phyloP scores from a whole-genome alignment of 805 yeast genomes.

The Nadsonia fulvescens region DNA sequence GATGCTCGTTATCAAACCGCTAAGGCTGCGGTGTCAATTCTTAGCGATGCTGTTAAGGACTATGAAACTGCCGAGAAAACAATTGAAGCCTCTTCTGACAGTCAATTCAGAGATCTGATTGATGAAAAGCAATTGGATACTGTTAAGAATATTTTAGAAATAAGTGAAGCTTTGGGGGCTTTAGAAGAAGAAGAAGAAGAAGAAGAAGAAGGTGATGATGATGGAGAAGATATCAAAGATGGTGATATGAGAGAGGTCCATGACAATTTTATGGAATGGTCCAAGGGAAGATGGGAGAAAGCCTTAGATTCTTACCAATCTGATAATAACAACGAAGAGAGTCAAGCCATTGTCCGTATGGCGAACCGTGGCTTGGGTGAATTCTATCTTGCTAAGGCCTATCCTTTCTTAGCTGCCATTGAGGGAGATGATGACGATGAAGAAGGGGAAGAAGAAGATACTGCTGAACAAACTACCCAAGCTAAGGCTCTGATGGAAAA shows the following conservation, averaged over 20 bases:
- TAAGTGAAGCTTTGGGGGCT: slow-evolving; percentile 42
- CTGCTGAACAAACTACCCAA: slow-evolving; percentile 10
- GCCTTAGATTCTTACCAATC: slow-evolving; percentile 6
- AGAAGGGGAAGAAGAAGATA: slow-evolving; percentile 12
- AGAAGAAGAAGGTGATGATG: slow-evolving; percentile 9
- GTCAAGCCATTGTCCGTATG: slow-evolving; percentile 6
- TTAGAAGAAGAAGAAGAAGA: slow-evolving; percentile 9
- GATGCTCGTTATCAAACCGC: slow-evolving; percentile 3
- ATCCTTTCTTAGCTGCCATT: slow-evolving; percentile 14
- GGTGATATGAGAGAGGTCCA: slow-evolving; percentile 2
- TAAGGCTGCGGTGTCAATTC: slow-evolving; percentile 1
- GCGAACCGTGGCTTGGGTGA: slow-evolving; percentile 19
- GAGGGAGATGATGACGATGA: slow-evolving; percentile 15
- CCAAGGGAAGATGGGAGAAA: slow-evolving; percentile 8
- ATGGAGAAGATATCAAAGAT: slow-evolving; percentile 11
- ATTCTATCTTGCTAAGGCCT: slow-evolving; percentile 15
- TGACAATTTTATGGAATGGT: slow-evolving; percentile 8
- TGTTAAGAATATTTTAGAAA: slow-evolving; percentile 38
- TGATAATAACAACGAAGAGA: slow-evolving; percentile 6
- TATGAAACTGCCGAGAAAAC: slow-evolving; percentile 27
- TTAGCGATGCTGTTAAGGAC: slow-evolving; percentile 22
- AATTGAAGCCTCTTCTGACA: slow-evolving; percentile 2
- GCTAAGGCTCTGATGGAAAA: slow-evolving; percentile 27
- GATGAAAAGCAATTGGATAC: slow-evolving; percentile 20
- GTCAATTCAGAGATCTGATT: slow-evolving; percentile 1